These are phyloP conservation scores for Podaxis pistillaris DNA, from an alignment of 768 basidiomycete genomes.

Conservation along the genomic window DNA sequence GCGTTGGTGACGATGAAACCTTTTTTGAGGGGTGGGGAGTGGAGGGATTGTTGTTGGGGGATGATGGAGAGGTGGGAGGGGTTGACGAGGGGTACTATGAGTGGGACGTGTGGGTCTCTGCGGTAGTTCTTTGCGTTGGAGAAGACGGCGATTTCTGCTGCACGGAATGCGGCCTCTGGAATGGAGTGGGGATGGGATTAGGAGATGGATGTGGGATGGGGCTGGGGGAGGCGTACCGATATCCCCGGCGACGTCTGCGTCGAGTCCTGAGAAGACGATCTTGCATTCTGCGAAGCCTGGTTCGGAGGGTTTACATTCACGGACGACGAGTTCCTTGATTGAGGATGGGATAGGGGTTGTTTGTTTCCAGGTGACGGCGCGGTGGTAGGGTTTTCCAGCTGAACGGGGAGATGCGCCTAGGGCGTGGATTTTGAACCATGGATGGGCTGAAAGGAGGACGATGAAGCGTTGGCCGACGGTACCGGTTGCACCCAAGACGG, in stretches of 20 bases:
- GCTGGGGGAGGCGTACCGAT: slow-evolving; percentile 57
- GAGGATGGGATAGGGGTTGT: slow-evolving; percentile 63
- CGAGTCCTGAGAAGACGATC: slow-evolving; percentile 93
- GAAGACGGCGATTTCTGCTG: slow-evolving; percentile 88
- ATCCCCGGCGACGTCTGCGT: slow-evolving; percentile 91
- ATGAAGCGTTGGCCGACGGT: slow-evolving; percentile 98
- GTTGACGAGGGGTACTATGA: slow-evolving; percentile 97
- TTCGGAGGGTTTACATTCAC: slow-evolving; percentile 72
- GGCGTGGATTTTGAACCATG: slow-evolving; percentile 84
- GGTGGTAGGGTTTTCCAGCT: slow-evolving; percentile 76
- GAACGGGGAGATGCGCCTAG: slow-evolving; percentile 89
- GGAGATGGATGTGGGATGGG: slow-evolving; percentile 2
- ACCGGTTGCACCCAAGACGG: slow-evolving; percentile 85
- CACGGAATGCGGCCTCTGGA: slow-evolving; percentile 80
- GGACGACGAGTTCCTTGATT: slow-evolving; percentile 64
- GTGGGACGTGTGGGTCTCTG: slow-evolving; percentile 87
- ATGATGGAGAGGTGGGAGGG: slow-evolving; percentile 81
- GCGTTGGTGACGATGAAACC: slow-evolving; percentile 99
- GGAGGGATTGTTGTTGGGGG: slow-evolving; percentile 72
- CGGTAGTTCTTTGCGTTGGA: slow-evolving; percentile 98
- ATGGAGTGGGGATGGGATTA: slow-evolving; percentile 30
- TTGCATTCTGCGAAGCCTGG: slow-evolving; percentile 69
- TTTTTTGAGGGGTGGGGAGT: slow-evolving; percentile 64
- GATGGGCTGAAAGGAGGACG: slow-evolving; percentile 80
- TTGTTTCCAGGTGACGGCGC: slow-evolving; percentile 89